Base-by-base conservation (phyloP, 2,329 filamentous ascomycete genomes). In the Triangularia verruculosa region DNA sequence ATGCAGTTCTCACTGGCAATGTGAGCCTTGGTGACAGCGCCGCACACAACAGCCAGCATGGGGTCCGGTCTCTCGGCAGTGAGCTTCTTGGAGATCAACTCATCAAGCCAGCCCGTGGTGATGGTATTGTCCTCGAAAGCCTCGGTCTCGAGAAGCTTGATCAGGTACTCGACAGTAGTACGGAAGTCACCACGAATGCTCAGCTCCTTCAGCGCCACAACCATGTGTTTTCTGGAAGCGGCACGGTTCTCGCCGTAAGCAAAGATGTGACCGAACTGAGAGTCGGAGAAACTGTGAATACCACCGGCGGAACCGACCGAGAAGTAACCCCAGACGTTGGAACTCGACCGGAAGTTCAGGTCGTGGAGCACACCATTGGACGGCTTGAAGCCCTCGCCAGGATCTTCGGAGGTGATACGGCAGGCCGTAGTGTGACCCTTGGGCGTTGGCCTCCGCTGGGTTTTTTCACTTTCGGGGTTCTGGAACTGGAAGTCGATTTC, bases 251-350 rank as follows among this genome's bases (percentile, higher is more conserved):
- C 95, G 66, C 95, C 95, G 72, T 98, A 99, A 59, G 95, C 96
- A 78, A 99, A 99, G 71, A 99, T 99, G 80, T 99, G 95, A 79
- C 95, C 95, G 72, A 99, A 99, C 75, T 99, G 95, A 74, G 91
- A 96, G 82, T 99, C 95, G 7, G 95, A 98, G 85, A 97, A 99
- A 78, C 92, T 97, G 86, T 99, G 95, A 70, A 99, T 99, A 78
- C 93, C 93, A 81, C 93, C 94, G 62, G 93, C 89, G 9, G 93
- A 95, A 81, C 93, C 92, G 77, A 99, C 95, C 60, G 95, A 99
- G 87, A 99, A 99, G 80, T 99, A 99, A 84, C 95, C 95, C 95
- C 95, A 99, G 62, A 98, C 95, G 71, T 99, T 99, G 68, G 95
- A 98, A 77, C 93, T 97, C 82, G 91, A 96, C 75, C 95, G 88